Evolutionary conservation across 495 filamentous ascomycete species (phyloP).

Genomic region (Xylaria palmicola): DNA sequence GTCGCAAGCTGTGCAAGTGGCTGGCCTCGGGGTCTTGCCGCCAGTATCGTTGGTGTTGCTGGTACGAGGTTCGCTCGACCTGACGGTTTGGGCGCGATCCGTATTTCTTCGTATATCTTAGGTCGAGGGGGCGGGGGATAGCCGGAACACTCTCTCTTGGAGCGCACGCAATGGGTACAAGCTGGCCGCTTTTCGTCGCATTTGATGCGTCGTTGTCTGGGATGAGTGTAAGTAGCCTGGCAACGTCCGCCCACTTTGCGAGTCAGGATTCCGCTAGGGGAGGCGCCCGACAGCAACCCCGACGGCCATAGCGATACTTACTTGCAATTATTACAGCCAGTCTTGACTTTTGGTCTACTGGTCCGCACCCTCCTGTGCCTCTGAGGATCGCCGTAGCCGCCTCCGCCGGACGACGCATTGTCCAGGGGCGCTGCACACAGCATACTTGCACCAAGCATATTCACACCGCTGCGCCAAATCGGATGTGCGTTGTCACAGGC

Average conservation of each 20-base stretch:
- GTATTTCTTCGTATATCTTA: slow-evolving; percentile 39
- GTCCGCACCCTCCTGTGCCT: slow-evolving; percentile 39
- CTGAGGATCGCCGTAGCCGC: slow-evolving; percentile 11
- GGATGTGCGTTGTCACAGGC: background rate
- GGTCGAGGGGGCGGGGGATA: slow-evolving; percentile 51
- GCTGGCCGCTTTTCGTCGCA: slow-evolving; percentile 63
- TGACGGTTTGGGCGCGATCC: slow-evolving; percentile 46
- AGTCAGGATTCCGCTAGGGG: background rate
- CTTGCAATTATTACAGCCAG: slow-evolving; percentile 59
- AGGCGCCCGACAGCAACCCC: background rate
- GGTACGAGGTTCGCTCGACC: slow-evolving; percentile 18
- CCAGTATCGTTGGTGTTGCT: background rate
- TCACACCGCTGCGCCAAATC: background rate
- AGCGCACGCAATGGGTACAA: slow-evolving; percentile 56
- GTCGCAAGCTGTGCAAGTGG: background rate
- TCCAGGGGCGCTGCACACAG: background rate
- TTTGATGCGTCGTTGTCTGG: slow-evolving; percentile 62
- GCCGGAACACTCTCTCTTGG: slow-evolving; percentile 48
- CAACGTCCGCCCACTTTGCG: background rate
- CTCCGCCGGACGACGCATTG: background rate
- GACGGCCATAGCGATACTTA: slow-evolving; percentile 29
- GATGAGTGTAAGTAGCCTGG: slow-evolving; percentile 19
- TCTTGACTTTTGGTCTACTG: slow-evolving; percentile 53
- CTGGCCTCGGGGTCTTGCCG: background rate
- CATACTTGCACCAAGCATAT: background rate